Evolutionary conservation across 192 early-diverging fungal species (phyloP).

Genomic region (Irineochytrium annulatum): DNA sequence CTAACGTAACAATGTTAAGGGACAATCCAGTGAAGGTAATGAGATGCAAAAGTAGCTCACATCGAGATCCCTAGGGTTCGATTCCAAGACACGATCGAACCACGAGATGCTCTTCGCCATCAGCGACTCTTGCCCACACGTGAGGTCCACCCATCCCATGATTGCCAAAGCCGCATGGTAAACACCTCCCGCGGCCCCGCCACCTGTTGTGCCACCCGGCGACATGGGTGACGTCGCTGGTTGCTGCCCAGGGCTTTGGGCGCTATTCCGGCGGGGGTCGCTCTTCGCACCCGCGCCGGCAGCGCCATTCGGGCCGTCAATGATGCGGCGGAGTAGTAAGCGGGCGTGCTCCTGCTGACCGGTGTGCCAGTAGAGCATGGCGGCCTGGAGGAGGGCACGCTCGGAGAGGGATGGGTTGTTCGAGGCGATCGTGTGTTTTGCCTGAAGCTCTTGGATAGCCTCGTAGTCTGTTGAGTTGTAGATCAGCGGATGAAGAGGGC

Average conservation of each 20-base stretch:
- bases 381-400: conserved; percentile 26
- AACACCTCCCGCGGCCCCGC: neutral
- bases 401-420: conserved; percentile 16
- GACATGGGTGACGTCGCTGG: too few relatives aligned
- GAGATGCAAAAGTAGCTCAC: conserved; percentile 22
- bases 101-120: conserved; percentile 30
- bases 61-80: conserved; percentile 38
- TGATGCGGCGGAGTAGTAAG: too few relatives aligned
- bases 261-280: too few relatives aligned
- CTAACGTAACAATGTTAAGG: conserved; percentile 10
- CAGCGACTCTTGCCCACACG: conserved; percentile 20
- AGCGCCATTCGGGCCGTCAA: too few relatives aligned
- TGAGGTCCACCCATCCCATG: conserved; percentile 49
- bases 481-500: conserved; percentile 3
- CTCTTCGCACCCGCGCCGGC: too few relatives aligned
- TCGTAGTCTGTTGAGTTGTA: conserved; percentile 33
- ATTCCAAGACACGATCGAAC: conserved; percentile 50
- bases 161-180: conserved; percentile 13
- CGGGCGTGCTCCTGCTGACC: conserved; percentile 27
- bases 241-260: too few relatives aligned
- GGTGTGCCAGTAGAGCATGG: conserved; percentile 36
- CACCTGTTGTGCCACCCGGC: too few relatives aligned
- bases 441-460: conserved; percentile 47
- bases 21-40: conserved; percentile 4
- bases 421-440: conserved; percentile 40